Evolutionary conservation across 306 rosid genomes (phyloP).

Genomic region (Mucuna pruriens): DNA sequence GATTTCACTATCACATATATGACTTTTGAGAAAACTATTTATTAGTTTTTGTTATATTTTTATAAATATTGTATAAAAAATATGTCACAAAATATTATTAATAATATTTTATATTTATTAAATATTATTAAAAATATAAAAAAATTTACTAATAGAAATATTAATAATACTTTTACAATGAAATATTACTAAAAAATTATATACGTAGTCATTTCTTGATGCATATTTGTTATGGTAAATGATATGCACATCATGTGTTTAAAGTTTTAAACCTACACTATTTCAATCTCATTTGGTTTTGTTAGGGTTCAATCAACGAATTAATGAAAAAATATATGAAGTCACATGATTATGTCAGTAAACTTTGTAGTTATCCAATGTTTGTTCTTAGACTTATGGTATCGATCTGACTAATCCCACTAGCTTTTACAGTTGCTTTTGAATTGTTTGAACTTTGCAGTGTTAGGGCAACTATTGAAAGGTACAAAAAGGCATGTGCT

Average conservation of each 20-base stretch:
- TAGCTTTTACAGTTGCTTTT: not conserved
- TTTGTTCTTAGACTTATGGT: not conserved
- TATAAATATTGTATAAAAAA: too few species aligned
- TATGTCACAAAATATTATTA: too few species aligned
- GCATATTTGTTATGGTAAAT: not conserved
- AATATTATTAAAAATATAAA: too few species aligned
- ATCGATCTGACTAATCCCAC: not conserved
- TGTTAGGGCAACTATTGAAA: conserved; percentile 86
- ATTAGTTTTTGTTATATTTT: too few species aligned
- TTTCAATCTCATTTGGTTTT: not conserved
- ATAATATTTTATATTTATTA: too few species aligned
- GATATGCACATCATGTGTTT: not conserved
- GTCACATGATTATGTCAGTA: not conserved
- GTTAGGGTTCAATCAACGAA: not conserved
- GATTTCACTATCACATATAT: too few species aligned
- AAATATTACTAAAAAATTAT: too few species aligned
- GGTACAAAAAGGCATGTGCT: conserved; percentile 87
- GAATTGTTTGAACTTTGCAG: conserved; percentile 57
- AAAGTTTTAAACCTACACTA: not conserved
- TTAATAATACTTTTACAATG: too few species aligned
- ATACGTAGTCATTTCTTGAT: too few species aligned
- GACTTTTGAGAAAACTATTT: too few species aligned
- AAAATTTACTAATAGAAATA: too few species aligned
- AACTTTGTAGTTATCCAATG: not conserved
- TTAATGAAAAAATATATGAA: not conserved